Evolutionary conservation across 345 rosid genomes (phyloP).

Genomic region (Ailanthus altissimus): DNA sequence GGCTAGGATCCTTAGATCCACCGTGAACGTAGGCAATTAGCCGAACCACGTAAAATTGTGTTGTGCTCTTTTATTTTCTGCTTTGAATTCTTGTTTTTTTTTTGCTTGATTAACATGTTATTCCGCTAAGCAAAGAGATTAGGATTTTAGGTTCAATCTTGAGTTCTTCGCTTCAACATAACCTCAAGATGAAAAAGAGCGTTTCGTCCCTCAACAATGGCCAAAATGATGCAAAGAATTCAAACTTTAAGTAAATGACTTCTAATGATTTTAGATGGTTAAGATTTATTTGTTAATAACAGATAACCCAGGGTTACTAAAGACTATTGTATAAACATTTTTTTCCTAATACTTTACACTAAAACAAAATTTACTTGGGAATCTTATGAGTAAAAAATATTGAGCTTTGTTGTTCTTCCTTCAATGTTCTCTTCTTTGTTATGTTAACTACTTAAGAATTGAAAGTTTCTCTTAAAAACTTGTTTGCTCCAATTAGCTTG

Average conservation of each 20-base stretch:
- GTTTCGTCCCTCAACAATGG: too few species aligned
- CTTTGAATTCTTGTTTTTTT: too few species aligned
- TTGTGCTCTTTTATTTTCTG: too few species aligned
- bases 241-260: neutral
- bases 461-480: neutral
- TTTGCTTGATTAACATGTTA: too few species aligned
- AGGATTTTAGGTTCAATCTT: too few species aligned
- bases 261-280: neutral
- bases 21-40: too few species aligned
- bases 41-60: too few species aligned
- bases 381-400: neutral
- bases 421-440: conserved; percentile 1
- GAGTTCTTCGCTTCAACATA: too few species aligned
- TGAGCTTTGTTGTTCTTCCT: neutral
- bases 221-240: neutral
- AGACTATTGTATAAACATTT: neutral
- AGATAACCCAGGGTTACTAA: neutral
- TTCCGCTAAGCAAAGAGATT: too few species aligned
- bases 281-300: neutral
- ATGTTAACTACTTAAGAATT: neutral
- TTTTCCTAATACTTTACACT: neutral
- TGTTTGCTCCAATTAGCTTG: neutral
- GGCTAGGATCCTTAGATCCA: too few species aligned
- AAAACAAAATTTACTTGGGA: neutral
- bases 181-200: too few species aligned